phyloP scores from a whole-genome alignment of 23 red algal genomes.

The Pyropia yezoensis region DNA sequence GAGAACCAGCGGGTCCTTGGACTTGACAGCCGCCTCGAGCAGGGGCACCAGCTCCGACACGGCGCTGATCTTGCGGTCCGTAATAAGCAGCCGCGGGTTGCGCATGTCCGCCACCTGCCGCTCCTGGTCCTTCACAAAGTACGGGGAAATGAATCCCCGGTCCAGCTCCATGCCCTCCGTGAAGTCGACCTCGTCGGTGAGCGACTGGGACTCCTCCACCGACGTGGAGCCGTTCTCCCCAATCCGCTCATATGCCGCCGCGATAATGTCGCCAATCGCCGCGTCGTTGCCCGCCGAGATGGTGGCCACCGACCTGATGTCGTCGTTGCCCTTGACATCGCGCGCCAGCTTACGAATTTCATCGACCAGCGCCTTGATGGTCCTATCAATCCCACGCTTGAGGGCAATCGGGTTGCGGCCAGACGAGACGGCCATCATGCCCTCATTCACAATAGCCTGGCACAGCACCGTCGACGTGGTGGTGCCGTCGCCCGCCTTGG shows the following conservation, averaged over 20 bases:
- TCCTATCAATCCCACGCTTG: slow-evolving; percentile 88
- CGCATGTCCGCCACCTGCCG: slow-evolving; percentile 73
- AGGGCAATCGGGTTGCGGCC: slow-evolving; percentile 89
- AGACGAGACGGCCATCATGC: slow-evolving; percentile 69
- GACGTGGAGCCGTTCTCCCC: slow-evolving; percentile 86
- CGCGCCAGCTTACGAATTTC: slow-evolving; percentile 47
- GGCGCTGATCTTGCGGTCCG: slow-evolving; percentile 86
- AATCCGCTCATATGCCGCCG: slow-evolving; percentile 80
- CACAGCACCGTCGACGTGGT: slow-evolving; percentile 91
- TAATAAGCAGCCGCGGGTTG: slow-evolving; percentile 81
- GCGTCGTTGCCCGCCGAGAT: slow-evolving; percentile 95
- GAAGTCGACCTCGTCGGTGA: slow-evolving; percentile 88
- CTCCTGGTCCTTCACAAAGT: slow-evolving; percentile 99
- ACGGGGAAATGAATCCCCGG: slow-evolving; percentile 91
- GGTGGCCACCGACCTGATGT: slow-evolving; percentile 87
- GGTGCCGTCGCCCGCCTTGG: slow-evolving; percentile 95
- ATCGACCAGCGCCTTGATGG: slow-evolving; percentile 49
- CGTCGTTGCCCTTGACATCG: slow-evolving; percentile 75
- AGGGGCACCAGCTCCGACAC: slow-evolving; percentile 83
- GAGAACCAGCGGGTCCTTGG: slow-evolving; percentile 89
- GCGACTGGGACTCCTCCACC: slow-evolving; percentile 93
- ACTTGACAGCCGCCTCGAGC: slow-evolving; percentile 80
- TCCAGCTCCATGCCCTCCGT: slow-evolving; percentile 99
- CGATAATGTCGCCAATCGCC: slow-evolving; percentile 91
- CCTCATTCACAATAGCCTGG: slow-evolving; percentile 94